Percentiles rank a stretch among this genome's conserved stretches.
Evolutionary conservation across 305 asterid species (phyloP).

Genomic region (Fraxinus albicans): DNA sequence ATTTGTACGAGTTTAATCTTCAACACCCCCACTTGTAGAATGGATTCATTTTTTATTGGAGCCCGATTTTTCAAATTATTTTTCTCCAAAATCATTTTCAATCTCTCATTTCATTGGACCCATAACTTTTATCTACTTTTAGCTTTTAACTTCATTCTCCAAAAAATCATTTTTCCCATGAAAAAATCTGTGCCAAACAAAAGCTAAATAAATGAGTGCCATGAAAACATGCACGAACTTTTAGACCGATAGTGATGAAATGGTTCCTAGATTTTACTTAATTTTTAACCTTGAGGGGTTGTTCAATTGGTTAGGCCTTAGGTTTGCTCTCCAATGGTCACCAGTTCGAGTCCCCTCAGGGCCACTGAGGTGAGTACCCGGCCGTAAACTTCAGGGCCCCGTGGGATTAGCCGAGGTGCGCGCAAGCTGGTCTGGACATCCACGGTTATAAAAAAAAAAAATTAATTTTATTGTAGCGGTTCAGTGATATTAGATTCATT

Average conservation of each 20-base stretch:
- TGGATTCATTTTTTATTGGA: neutral
- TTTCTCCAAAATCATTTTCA: neutral
- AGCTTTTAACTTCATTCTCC: neutral
- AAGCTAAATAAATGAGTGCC: neutral
- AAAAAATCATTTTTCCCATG: neutral
- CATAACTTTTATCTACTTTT: neutral
- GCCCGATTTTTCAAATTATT: neutral
- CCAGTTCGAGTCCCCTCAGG: no score
- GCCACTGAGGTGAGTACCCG: no score
- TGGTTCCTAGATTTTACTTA: constrained; percentile 16
- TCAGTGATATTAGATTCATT: no score
- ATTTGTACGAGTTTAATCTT: no score
- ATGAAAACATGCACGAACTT: neutral
- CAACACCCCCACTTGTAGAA: neutral
- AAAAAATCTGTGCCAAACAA: neutral
- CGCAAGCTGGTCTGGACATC: no score
- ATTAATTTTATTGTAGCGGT: no score
- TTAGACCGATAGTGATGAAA: constrained; percentile 7
- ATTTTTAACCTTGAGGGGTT: neutral
- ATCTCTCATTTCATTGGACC: neutral
- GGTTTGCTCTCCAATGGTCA: no score
- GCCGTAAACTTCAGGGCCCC: no score
- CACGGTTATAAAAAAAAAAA: no score
- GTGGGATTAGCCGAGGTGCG: no score
- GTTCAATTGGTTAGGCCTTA: no score